Percentiles rank a stretch among this genome's conserved stretches.
Conservation (phyloP, 2,329 filamentous ascomycete species). For the Verticillium nonalfalfae region DNA sequence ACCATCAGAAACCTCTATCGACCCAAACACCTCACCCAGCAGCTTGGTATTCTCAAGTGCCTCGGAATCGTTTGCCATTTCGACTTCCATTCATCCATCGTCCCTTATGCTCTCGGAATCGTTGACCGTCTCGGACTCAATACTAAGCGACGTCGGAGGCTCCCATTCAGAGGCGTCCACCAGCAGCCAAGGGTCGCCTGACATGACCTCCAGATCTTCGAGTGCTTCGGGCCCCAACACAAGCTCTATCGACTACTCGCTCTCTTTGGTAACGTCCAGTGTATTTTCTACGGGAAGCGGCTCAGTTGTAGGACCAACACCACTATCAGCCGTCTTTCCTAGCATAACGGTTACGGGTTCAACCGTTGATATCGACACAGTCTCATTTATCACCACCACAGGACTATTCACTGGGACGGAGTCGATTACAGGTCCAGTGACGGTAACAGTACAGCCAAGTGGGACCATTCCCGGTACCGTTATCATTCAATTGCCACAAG, state of each 20-base stretch:
- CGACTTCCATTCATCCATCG: neutral
- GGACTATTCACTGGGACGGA: slow-evolving; percentile 2
- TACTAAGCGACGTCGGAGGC: neutral
- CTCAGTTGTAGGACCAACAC: slow-evolving; percentile 3
- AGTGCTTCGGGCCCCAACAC: neutral
- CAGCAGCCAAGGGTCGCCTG: neutral
- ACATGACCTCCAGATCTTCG: neutral
- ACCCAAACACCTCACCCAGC: too few species aligned
- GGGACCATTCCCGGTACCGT: slow-evolving; percentile 6
- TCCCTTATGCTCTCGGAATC: neutral
- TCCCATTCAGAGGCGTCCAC: neutral
- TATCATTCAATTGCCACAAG: slow-evolving; percentile 3
- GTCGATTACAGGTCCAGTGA: neutral
- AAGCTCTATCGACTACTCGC: neutral
- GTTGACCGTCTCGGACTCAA: neutral
- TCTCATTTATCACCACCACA: slow-evolving; percentile 6
- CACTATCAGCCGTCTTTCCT: slow-evolving; percentile 3
- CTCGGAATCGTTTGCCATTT: neutral
- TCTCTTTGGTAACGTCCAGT: slow-evolving; percentile 1
- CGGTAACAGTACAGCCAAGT: slow-evolving; percentile 8
- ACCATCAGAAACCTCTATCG: too few species aligned
- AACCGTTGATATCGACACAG: slow-evolving; percentile 3
- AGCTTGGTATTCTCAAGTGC: neutral
- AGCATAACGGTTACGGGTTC: slow-evolving; percentile 5
- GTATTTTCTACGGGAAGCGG: slow-evolving; percentile 1